Base-by-base conservation (phyloP, 78 protist species). In the Dictyostelium brefeldianum region DNA sequence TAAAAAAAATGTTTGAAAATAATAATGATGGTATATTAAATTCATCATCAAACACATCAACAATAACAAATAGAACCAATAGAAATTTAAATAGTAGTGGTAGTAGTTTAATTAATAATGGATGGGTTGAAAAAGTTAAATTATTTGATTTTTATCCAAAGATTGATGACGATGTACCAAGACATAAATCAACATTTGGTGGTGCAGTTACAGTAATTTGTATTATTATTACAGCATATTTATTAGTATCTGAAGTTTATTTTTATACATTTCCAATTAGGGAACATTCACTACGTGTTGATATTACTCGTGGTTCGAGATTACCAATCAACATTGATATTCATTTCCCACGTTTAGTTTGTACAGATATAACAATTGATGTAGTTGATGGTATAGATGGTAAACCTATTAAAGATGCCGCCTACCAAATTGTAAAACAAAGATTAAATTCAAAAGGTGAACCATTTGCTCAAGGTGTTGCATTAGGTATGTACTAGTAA, bases 71-170 rank as follows among this genome's bases (percentile, higher is more conserved):
- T 29, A 64, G 73, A 64, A n/a, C 22, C 5, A 22, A 64, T 64
- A 64, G 73, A 64, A 3, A 11, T 22, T 27, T 31, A 64, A 64
- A 64, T 29, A 64, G 25, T 62, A 56, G 27, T 18, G n/a, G 15
- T 57, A 57, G 15, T 57, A 5, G n/a, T 56, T 20, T 20, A 7
- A 57, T 9, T 7, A 64, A 29, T 29, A 64, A 29, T 29, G 20
- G 36, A 22, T 64, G 73, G 73, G 36, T 71, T 0, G 92, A 85
- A 77, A 85, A 36, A 47, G 51, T 85, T 15, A 85, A 85, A 47
- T 48, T 85, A 46, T 85, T 85, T 36, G 92, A 85, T 64, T 85
- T 85, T 81, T 85, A 85, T 64, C 92, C 92, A 36, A 85, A 85
- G 22, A 25, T 85, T 14, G 84, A 85, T 62, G 92, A 85, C 10